Base-by-base conservation (phyloP, 345 rosid species). In the Limnanthes douglasii region DNA sequence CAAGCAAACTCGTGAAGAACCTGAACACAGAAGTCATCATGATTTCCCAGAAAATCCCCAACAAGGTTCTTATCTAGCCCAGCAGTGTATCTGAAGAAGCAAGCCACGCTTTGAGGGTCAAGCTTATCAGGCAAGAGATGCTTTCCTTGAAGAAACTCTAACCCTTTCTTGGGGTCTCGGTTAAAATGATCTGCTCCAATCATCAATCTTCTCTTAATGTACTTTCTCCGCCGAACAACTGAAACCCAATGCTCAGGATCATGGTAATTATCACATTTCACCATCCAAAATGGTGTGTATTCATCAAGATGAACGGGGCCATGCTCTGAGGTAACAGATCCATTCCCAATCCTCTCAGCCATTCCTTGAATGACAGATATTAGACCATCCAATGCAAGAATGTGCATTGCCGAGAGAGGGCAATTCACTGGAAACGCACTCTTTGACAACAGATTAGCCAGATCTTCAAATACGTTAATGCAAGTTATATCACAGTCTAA, bases 181-280 rank as follows among this genome's bases (percentile, higher is more conserved):
- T 90, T 90, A 45, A 90, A 90, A 60, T 90, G 99, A 73, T 90
- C 96, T 47, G 96, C 99, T 46, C 99, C 99, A 54, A 90, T 80
- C 96, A 84, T 90, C 52, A 90, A 67, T 57, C 94, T 75, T 64
- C 96, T 84, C 68, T 90, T 90, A 39, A 85, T 84, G 53, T 78
- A 80, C 65, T 85, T 90, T 56, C 82, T 80, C 56, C 82, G 62
- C 3, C 93, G 82, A 45, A 75, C 93, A 63, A 90, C 84, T 31
- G 85, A 74, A 46, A 90, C 94, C 99, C 99, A 90, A 37, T 75
- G 74, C 55, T 47, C 50, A 21, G 99, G 78, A 62, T 80, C 96
- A 57, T 48, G 41, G 38, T 84, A 90, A 51, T 75, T 62, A 21
- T 80, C 86, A 51, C 99, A 85, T 54, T 78, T 85, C 56, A 80